Base-by-base conservation (phyloP, 2,329 filamentous ascomycete genomes). In the Clathrospora elynae region DNA sequence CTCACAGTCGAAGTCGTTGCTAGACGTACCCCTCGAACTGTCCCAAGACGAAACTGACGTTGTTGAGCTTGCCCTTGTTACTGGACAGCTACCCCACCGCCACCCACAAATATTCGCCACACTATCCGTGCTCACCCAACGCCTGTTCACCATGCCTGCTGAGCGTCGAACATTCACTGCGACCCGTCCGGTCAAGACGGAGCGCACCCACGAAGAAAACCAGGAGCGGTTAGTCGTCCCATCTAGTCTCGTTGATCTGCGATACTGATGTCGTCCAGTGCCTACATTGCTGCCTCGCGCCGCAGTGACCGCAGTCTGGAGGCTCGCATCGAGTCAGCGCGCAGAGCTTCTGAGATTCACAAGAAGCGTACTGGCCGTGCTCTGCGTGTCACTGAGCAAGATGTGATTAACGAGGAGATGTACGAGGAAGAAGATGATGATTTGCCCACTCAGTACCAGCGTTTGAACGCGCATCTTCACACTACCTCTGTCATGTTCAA, bases 351-450 rank as follows among this genome's bases (percentile, higher is more conserved):
- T n/a, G 85, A 90, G 61, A 89, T 96, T 24, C 91, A 96, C 77
- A 90, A 90, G 74, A 82, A 85, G 67, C 84, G 90, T 12, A 96
- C 91, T 0, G 92, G 91, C 25, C 87, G 90, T 57, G 83, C 81
- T 2, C 78, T 96, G 46, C 84, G 85, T 56, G 87, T 96, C 44
- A 90, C 86, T 17, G 87, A 91, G 68, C 82, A 93, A 61, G 90
- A 93, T 71, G 90, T 96, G 9, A 76, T 87, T 56, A 90, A 89
- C 51, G 91, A 96, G 67, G 90, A 95, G 67, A 95, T 96, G 89
- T 96, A 96, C 65, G 90, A 96, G 62, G 91, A 96, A 69, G 88
- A 95, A 62, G 90, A 95, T 38, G 88, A 95, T 56, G 87, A 91
- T 42, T 66, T 88, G 16, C 84, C 86, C 1, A 78, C 82, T 47